Evolutionary conservation across 2,329 filamentous ascomycete species (phyloP).

Genomic region (Diaporthe capsici): DNA sequence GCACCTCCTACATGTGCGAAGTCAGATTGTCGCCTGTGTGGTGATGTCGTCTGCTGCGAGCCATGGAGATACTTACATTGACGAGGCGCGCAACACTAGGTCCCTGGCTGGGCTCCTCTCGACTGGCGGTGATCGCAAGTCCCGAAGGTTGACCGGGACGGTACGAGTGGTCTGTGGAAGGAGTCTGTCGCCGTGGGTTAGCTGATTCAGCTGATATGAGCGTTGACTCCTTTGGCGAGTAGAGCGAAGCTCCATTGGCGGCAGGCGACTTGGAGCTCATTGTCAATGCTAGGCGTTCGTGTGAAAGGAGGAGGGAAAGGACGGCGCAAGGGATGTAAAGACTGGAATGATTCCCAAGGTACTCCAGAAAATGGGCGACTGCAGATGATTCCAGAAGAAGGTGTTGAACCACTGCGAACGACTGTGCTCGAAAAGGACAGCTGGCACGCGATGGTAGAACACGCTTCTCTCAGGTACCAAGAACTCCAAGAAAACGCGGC

Average conservation of each 20-base stretch:
- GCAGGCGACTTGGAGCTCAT: slow-evolving; percentile 35
- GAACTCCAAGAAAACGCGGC: background rate
- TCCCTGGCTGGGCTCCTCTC: background rate
- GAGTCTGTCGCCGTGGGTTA: slow-evolving; percentile 30
- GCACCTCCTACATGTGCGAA: slow-evolving; percentile 29
- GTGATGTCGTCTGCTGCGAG: background rate
- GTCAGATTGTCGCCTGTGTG: background rate
- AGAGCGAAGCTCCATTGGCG: background rate
- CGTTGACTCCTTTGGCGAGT: slow-evolving; percentile 17
- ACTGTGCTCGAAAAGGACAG: slow-evolving; percentile 25
- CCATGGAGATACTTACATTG: slow-evolving; percentile 25
- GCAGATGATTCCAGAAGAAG: background rate
- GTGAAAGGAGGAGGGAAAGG: background rate
- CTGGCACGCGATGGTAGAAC: slow-evolving; percentile 9
- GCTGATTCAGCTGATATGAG: background rate
- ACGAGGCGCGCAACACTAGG: slow-evolving; percentile 1
- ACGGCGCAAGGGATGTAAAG: background rate
- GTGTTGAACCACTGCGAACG: slow-evolving; percentile 11
- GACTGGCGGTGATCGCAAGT: background rate
- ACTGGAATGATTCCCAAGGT: background rate
- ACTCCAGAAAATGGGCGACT: slow-evolving; percentile 1
- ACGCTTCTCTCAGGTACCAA: background rate
- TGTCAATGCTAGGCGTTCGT: background rate
- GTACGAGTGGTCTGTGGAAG: slow-evolving; percentile 21
- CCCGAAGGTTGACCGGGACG: background rate